A percentile compares a stretch with the other conserved stretches of the same genome.
These are phyloP conservation scores for Fusarium lateritium DNA, from an alignment of 2,329 filamentous ascomycete genomes.

Conservation along the genomic window DNA sequence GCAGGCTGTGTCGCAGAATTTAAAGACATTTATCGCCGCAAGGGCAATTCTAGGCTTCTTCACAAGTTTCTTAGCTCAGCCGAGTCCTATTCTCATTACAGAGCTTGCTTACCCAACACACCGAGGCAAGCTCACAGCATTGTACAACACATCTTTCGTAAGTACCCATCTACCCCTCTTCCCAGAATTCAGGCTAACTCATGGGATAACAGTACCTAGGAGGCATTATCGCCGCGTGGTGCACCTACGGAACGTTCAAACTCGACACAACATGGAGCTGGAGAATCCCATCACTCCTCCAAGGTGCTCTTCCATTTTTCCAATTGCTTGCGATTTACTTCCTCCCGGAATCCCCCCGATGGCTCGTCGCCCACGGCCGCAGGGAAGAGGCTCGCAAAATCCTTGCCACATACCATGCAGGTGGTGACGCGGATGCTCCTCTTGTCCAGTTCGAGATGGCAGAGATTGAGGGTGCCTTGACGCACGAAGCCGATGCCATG, in stretches of 20 bases:
- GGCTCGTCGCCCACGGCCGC: slow-evolving; percentile 53
- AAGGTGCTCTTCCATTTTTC: slow-evolving; percentile 42
- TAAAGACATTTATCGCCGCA: slow-evolving; percentile 50
- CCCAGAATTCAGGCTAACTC: not conserved
- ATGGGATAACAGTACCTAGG: slow-evolving; percentile 44
- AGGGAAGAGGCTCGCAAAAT: slow-evolving; percentile 56
- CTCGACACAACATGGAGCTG: slow-evolving; percentile 46
- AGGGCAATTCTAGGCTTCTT: slow-evolving; percentile 54
- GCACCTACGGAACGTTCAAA: slow-evolving; percentile 49
- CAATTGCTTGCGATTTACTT: slow-evolving; percentile 47
- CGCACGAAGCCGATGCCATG: slow-evolving; percentile 51
- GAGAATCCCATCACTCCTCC: slow-evolving; percentile 49
- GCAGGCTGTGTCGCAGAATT: slow-evolving; percentile 50
- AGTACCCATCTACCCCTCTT: not conserved
- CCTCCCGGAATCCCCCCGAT: slow-evolving; percentile 50
- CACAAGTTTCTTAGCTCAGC: slow-evolving; percentile 51
- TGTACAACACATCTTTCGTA: slow-evolving; percentile 54
- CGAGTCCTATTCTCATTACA: slow-evolving; percentile 53
- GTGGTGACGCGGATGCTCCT: slow-evolving; percentile 57
- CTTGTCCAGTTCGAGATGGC: slow-evolving; percentile 59
- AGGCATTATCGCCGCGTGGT: slow-evolving; percentile 51
- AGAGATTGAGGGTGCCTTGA: slow-evolving; percentile 57
- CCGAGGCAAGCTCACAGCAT: slow-evolving; percentile 51
- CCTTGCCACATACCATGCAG: slow-evolving; percentile 59
- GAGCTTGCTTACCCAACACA: slow-evolving; percentile 56